phyloP scores from a whole-genome alignment of 2,329 filamentous ascomycete species.

The Cladosporium sp. region DNA sequence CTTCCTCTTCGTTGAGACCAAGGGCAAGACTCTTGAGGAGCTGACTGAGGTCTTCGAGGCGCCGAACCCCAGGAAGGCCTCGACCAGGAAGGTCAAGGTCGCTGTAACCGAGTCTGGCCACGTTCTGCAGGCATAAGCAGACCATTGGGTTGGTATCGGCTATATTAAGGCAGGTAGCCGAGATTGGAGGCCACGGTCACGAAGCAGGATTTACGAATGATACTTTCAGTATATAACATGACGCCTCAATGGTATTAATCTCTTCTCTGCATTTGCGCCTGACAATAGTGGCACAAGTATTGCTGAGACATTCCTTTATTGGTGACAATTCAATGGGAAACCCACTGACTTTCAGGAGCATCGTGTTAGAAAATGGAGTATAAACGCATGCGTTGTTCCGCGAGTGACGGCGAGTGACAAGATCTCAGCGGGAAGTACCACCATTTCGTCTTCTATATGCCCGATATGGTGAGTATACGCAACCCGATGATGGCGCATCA shows the following conservation, averaged over 20 bases:
- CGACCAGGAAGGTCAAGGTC: slow-evolving; percentile 32
- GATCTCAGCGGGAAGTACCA: background rate
- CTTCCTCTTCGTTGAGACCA: slow-evolving; percentile 48
- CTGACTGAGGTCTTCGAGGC: slow-evolving; percentile 65
- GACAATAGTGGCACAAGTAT: background rate
- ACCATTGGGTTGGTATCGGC: background rate
- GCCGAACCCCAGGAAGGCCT: slow-evolving; percentile 32
- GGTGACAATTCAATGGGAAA: background rate
- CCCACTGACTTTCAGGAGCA: background rate
- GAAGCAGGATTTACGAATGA: background rate
- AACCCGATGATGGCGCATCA: background rate
- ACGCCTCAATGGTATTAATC: background rate
- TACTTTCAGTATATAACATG: background rate
- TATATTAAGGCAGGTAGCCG: background rate
- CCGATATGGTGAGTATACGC: background rate
- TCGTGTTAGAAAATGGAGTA: background rate
- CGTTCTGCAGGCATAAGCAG: slow-evolving; percentile 22
- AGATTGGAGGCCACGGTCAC: background rate
- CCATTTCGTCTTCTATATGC: background rate
- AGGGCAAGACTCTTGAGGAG: slow-evolving; percentile 68
- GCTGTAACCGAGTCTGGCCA: slow-evolving; percentile 29
- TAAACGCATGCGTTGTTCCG: background rate
- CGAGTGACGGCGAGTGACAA: background rate
- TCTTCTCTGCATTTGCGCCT: background rate
- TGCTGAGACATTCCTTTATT: background rate